Base-by-base conservation (phyloP, 352 stramenopile genomes). In the Pythium coloratum region DNA sequence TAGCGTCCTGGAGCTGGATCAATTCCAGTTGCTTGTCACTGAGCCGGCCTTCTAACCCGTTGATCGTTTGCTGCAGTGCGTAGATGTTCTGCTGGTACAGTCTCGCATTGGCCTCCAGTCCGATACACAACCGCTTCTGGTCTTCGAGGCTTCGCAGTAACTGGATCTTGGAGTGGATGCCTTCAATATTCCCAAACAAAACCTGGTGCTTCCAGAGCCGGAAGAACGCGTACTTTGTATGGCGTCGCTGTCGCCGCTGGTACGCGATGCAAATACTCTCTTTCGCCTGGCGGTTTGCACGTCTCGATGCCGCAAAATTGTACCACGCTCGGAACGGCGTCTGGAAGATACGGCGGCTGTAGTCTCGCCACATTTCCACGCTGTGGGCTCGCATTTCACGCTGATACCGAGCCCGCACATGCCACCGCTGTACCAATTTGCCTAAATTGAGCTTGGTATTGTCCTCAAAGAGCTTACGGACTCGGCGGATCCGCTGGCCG, bases 171-270 rank as follows among this genome's bases (percentile, higher is more conserved):
- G 82, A 90, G 62, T 91, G 86, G 26, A 90, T 71, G 1, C 79
- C 73, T 50, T 94, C 82, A 53, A 90, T 77, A 34, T 77, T 84
- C 0, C 86, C 86, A 63, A 92, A 94, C 13, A 91, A 65, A 18
- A 84, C 69, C 32, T 91, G 84, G 64, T 92, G 86, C 58, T 92
- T 90, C 86, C 86, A 94, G 12, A 94, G 61, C 1, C 84, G 81
- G 26, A 94, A 94, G 72, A 94, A 91, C 54, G 74, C 77, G 70
- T 92, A 94, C 76, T 90, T 90, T 34, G 63, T 82, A 30, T 92
- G 81, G 2, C 83, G 80, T 2, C 77, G 68, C 36, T 86, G 75
- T 6, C 86, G 74, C 0, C 84, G 80, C 55, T 88, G 73, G 67
- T 90, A 94, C 16, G 86, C 86, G 0, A 84, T 65, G 33, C 84